Evolutionary conservation across 805 yeast genomes (phyloP), one percentile per base, ranked within the genome.

Genomic region (Pichia rugopelliculosa): DNA sequence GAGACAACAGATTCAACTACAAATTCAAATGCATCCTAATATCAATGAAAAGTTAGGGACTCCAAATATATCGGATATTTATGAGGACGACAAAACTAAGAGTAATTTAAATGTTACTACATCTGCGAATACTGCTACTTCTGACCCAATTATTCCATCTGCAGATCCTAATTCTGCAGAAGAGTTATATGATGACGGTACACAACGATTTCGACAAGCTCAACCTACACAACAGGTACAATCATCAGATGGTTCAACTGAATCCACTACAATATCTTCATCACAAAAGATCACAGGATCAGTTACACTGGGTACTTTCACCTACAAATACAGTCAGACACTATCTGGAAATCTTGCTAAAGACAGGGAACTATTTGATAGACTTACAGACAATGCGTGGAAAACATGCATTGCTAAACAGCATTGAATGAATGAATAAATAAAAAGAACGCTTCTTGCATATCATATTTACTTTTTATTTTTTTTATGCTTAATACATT

Each of bases 311-410:
- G 56, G 56, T 17, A 21, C 49, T 6, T 56, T 55, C 27, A 49
- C 52, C 10, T 61, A 55, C 48, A 47, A 48, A 30, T 57, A 53
- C 43, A 50, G 51, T 9, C 46, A 57, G 22, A 50, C 52, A 9
- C 18, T 47, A 12, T 44, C 51, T 2, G 53, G 52, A 12, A 46
- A 55, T 39, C 9, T 36, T 12, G 48, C 39, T 0, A 36, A 43
- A 18, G 60, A 53, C 26, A 52, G 41, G 23, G 53, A 53, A 33
- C 47, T 49, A 17, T 61, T 59, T 46, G 41, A 49, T 20, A 49
- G 53, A n/a, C 45, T 59, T 10, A 52, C 56, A 41, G 54, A 51
- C 6, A 48, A 48, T 22, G 52, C 59, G 5, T 61, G 59, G 55
- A 57, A 59, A 20, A 26, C 51, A 13, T 45, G 51, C 15, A 23